These are phyloP conservation scores for Pholiota conissans DNA, from an alignment of 768 basidiomycete genomes.

Conservation along the genomic window DNA sequence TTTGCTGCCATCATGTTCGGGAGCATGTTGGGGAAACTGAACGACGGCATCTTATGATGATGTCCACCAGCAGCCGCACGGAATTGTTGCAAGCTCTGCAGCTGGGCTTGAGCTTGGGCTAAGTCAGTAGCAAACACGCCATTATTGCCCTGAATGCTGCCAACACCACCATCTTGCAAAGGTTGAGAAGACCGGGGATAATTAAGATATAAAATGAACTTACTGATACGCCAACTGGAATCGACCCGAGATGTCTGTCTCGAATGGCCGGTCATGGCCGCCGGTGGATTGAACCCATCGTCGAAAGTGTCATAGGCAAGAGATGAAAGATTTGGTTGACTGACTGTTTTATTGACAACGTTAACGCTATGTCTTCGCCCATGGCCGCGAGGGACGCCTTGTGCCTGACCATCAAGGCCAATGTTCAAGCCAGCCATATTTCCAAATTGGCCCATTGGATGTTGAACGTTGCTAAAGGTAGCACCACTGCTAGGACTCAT, in stretches of 20 bases:
- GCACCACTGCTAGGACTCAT: slow-evolving; percentile 47
- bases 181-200: slow-evolving; percentile 11
- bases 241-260: slow-evolving; percentile 75
- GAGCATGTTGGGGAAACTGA: slow-evolving; percentile 97
- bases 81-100: slow-evolving; percentile 96
- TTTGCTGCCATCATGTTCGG: slow-evolving; percentile 97
- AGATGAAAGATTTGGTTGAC: slow-evolving; percentile 46
- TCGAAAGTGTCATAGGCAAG: slow-evolving; percentile 69
- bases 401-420: slow-evolving; percentile 63
- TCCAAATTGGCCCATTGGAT: slow-evolving; percentile 70
- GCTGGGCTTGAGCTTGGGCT: slow-evolving; percentile 94
- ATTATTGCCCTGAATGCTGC: slow-evolving; percentile 60
- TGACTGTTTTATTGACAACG: slow-evolving; percentile 74
- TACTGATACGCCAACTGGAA: slow-evolving; percentile 89
- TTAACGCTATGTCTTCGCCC: slow-evolving; percentile 91
- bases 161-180: slow-evolving; percentile 70
- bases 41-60: slow-evolving; percentile 96
- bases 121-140: slow-evolving; percentile 74
- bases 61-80: slow-evolving; percentile 93
- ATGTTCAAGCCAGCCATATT: slow-evolving; percentile 51
- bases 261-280: slow-evolving; percentile 65
- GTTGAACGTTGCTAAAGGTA: slow-evolving; percentile 46
- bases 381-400: slow-evolving; percentile 77
- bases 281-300: slow-evolving; percentile 72
- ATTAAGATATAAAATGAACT: slow-evolving; percentile 29